Evolutionary conservation across 2,329 filamentous ascomycete genomes (phyloP).

Genomic region (Mycosphaerella sp.): DNA sequence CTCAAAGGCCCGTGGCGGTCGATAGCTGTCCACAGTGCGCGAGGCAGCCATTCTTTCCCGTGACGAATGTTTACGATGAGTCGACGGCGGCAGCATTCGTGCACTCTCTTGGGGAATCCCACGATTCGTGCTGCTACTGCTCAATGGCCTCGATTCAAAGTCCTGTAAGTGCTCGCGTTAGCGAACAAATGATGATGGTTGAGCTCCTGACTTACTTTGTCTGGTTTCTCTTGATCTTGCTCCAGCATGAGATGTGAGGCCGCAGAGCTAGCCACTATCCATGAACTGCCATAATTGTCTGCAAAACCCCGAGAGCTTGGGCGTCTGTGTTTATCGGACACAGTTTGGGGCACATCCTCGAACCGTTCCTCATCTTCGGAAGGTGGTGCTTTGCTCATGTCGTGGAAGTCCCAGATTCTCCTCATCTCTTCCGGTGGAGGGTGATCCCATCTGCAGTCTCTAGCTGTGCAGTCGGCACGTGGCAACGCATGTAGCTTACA

Average conservation of each 20-base stretch:
- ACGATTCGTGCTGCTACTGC: neutral
- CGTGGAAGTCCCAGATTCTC: neutral
- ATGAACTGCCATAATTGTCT: neutral
- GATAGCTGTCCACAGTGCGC: neutral
- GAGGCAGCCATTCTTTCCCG: neutral
- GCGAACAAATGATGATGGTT: neutral
- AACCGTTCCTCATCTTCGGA: too few relatives aligned
- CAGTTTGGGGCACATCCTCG: neutral
- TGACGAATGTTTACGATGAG: neutral
- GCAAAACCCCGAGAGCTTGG: neutral
- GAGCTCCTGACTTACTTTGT: neutral
- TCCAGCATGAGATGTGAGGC: neutral
- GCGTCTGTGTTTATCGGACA: neutral
- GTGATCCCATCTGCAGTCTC: neutral
- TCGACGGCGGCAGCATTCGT: neutral
- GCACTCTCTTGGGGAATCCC: neutral
- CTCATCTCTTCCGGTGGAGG: neutral
- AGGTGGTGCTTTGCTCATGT: neutral
- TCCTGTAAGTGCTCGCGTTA: neutral
- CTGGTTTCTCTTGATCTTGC: neutral
- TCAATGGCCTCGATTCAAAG: neutral
- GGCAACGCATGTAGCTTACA: constrained; percentile 16
- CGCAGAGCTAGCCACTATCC: neutral
- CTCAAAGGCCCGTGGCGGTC: neutral
- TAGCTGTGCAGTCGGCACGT: neutral